Evolutionary conservation across 176 grass and related monocot species (phyloP), one percentile per base, ranked within the genome.

Genomic region (Carex pumila): DNA sequence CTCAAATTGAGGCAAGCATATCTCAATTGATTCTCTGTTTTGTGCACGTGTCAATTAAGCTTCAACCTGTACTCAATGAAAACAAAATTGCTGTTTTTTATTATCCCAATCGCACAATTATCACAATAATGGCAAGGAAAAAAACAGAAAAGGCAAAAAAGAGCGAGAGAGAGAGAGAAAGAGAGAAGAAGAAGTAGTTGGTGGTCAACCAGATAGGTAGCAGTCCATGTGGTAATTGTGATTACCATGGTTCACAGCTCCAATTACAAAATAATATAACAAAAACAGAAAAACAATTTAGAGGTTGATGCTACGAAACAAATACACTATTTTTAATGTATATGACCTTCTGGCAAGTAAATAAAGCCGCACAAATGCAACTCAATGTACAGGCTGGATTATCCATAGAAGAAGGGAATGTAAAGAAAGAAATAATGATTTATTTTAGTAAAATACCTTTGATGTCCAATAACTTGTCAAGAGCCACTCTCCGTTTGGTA

Each of bases 381-480:
- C 12, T 21, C 68, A 0, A 39, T 3, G 32, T 34, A 34, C 32
- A 2, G 1, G 1, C 32, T 32, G 12, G 1, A 47, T 12, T n/a
- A 62, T 13, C 22, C 55, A 83, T 13, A 61, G 56, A 14, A 61
- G 50, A 75, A 53, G 3, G 29, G 15, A 43, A 74, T 56, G 22
- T 64, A 31, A 12, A 30, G 17, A 36, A n/a, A 50, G 37, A 25
- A 25, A 25, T 25, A 25, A 6, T 65, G 7, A 81, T 67, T 31
- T 39, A 22, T 54, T 29, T 63, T 14, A 34, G 18, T 71, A 34
- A 11, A 50, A 39, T 94, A 92, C 94, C 90, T 92, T 94, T 97
- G 76, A 97, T 86, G 81, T 97, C 94, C 64, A 97, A 85, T 83
- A 97, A 86, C 83, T 88, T 92, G 74, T 94, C 87, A 6, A 97